phyloP scores from a whole-genome alignment of 2,329 filamentous ascomycete species.

The Paracoccidioides brasiliensis region DNA sequence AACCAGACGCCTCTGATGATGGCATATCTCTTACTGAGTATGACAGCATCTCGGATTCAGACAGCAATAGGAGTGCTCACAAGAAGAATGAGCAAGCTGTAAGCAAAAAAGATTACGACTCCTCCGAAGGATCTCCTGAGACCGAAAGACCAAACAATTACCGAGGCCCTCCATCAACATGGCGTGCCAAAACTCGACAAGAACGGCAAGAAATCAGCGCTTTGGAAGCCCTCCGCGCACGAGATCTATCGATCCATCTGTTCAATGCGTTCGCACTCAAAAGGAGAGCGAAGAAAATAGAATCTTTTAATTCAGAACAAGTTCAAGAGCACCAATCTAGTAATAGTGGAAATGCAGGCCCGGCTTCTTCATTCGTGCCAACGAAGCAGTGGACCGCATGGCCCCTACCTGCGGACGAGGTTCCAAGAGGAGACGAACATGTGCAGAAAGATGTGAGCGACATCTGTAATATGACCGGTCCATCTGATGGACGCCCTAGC shows the following conservation, averaged over 20 bases:
- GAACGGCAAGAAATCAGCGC: conserved; percentile 61
- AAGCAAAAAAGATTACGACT: not conserved
- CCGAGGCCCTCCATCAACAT: conserved; percentile 52
- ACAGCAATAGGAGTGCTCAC: not conserved
- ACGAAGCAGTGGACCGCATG: conserved; percentile 66
- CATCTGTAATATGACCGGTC: conserved; percentile 38
- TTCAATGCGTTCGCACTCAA: conserved; percentile 66
- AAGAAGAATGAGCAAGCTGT: conserved; percentile 2
- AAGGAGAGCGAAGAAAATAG: conserved; percentile 23
- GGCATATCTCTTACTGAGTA: conserved; percentile 12
- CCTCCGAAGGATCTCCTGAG: not conserved
- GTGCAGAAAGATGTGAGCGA: conserved; percentile 38
- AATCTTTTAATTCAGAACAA: conserved; percentile 1
- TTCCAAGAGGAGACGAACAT: conserved; percentile 47
- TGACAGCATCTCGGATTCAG: not conserved
- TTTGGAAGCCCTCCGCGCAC: conserved; percentile 50
- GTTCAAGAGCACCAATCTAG: not conserved
- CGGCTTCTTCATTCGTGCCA: conserved; percentile 27
- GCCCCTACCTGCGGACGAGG: conserved; percentile 53
- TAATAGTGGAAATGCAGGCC: conserved; percentile 10
- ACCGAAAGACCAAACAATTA: conserved; percentile 46
- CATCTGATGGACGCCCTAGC: conserved; percentile 39
- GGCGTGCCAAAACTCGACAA: conserved; percentile 79
- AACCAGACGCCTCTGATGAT: conserved; percentile 15
- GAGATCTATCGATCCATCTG: conserved; percentile 61